phyloP scores from a whole-genome alignment of 2,329 filamentous ascomycete species.

The Fragosphaeria purpurea region DNA sequence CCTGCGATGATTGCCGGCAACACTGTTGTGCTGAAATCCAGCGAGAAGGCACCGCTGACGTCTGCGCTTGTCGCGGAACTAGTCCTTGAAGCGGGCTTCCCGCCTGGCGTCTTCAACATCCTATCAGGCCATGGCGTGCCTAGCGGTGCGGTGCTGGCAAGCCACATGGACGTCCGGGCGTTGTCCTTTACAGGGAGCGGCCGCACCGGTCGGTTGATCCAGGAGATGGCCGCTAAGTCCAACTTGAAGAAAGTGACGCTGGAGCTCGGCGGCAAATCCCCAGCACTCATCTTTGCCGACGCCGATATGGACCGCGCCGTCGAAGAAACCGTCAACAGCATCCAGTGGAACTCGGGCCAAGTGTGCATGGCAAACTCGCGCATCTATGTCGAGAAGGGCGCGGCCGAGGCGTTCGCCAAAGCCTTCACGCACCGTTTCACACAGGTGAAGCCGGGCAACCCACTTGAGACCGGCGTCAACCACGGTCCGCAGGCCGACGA shows the following conservation, averaged over 20 bases:
- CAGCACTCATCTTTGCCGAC: constrained; percentile 49
- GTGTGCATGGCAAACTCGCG: constrained; percentile 39
- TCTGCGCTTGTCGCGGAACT: constrained; percentile 48
- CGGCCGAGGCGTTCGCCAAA: constrained; percentile 17
- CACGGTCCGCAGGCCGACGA: constrained; percentile 36
- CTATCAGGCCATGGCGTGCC: constrained; percentile 49
- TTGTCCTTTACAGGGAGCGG: constrained; percentile 54
- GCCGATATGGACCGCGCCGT: constrained; percentile 49
- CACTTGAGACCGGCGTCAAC: constrained; percentile 19
- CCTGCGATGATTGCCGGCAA: constrained; percentile 50
- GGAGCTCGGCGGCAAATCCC: constrained; percentile 50
- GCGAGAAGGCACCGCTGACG: constrained; percentile 47
- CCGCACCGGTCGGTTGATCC: constrained; percentile 46
- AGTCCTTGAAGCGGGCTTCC: constrained; percentile 58
- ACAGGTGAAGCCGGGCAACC: constrained; percentile 27
- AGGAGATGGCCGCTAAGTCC: constrained; percentile 49
- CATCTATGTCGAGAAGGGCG: constrained; percentile 32
- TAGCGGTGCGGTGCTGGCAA: constrained; percentile 13
- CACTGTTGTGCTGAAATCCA: constrained; percentile 45
- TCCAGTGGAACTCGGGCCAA: constrained; percentile 36
- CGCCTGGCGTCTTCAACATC: constrained; percentile 59
- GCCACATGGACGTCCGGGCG: constrained; percentile 39
- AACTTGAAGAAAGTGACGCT: constrained; percentile 53
- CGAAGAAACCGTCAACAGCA: constrained; percentile 29
- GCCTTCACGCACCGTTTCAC: constrained; percentile 35